These are phyloP conservation scores for Citrus trifoliata DNA, from an alignment of 345 rosid genomes.

Conservation along the genomic window DNA sequence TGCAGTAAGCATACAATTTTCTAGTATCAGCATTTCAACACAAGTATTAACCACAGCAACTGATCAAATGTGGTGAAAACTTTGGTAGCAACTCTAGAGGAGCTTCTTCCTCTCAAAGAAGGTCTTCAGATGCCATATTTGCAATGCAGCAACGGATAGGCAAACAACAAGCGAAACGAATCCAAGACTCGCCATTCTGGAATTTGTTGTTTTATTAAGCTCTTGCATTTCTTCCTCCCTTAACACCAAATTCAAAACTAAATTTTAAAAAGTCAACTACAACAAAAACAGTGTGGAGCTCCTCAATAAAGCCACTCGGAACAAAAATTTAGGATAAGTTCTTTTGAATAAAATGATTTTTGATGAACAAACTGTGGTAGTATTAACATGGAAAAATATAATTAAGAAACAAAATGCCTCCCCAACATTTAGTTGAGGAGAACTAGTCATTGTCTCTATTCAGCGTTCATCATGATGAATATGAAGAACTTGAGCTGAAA, in stretches of 20 bases:
- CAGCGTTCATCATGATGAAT: not conserved
- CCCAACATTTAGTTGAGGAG: not conserved
- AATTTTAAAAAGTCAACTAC: not conserved
- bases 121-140: conserved; percentile 81
- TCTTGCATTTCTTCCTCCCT: conserved; percentile 91
- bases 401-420: not conserved
- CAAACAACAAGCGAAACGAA: conserved; percentile 61
- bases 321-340: not conserved
- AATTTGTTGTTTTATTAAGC: conserved; percentile 61
- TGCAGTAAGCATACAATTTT: not conserved
- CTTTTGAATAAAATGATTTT: not conserved
- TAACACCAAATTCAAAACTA: not conserved
- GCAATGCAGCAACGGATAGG: conserved; percentile 69
- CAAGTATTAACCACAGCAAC: not conserved
- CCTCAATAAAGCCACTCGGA: no score
- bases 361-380: not conserved
- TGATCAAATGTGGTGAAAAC: not conserved
- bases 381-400: not conserved
- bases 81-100: conserved; percentile 28
- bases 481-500: not conserved
- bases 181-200: conserved; percentile 60
- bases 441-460: not conserved
- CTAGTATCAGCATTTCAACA: not conserved
- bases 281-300: not conserved
- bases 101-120: conserved; percentile 91